phyloP scores from a whole-genome alignment of 805 yeast species.

The Saturnispora quitensis region DNA sequence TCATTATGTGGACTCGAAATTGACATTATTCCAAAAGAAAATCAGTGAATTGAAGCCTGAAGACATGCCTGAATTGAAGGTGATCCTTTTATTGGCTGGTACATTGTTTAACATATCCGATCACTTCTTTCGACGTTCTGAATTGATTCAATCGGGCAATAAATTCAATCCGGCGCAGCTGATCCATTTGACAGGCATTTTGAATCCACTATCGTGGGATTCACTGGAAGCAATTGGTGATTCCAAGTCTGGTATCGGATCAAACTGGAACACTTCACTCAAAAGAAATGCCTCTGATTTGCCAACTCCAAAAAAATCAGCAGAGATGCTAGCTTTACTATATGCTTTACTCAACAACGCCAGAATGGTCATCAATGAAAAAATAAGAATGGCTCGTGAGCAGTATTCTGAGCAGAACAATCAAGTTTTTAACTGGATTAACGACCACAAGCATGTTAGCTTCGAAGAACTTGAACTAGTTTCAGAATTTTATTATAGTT shows the following conservation, averaged over 20 bases:
- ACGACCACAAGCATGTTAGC: neutral
- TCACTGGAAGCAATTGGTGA: conserved; percentile 27
- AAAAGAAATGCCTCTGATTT: neutral
- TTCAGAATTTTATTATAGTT: conserved; percentile 2
- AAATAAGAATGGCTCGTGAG: conserved; percentile 12
- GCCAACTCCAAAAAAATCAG: conserved; percentile 22
- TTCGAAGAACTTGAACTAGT: conserved; percentile 12
- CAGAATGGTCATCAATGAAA: conserved; percentile 21
- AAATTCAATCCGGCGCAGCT: conserved; percentile 36
- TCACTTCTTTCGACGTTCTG: conserved; percentile 31
- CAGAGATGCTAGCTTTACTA: conserved; percentile 22
- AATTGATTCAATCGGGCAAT: conserved; percentile 28
- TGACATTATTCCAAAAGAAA: conserved; percentile 26
- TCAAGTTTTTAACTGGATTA: conserved; percentile 14
- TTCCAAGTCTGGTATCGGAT: conserved; percentile 10
- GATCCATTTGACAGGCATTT: conserved; percentile 32
- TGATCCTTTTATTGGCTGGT: conserved; percentile 31
- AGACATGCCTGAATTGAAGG: conserved; percentile 27
- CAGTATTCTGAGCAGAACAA: conserved; percentile 12
- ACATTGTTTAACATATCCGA: conserved; percentile 34
- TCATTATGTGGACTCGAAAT: conserved; percentile 41
- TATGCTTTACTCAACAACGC: conserved; percentile 24
- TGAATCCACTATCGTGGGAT: conserved; percentile 28
- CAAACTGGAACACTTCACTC: conserved; percentile 1
- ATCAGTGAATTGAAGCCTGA: conserved; percentile 6